Evolutionary conservation across 257 asterid species (phyloP), one percentile per base, ranked within the genome.

Genomic region (Leonotis leonurus): DNA sequence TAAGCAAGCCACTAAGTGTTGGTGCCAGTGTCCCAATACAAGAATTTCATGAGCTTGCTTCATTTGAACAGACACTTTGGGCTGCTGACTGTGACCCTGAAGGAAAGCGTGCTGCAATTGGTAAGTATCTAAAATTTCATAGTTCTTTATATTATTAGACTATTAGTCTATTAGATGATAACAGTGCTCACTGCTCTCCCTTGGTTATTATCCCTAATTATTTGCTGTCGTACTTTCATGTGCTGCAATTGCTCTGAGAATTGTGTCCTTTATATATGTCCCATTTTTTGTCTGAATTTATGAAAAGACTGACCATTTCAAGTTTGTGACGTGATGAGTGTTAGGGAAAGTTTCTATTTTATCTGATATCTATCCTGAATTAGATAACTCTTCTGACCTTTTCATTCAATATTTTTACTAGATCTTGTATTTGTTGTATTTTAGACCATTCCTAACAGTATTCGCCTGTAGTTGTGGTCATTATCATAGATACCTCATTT

Each of bases 41-140:
- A 62, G 65, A 56, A 43, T 49, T 81, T 65, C 54, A 30, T 14
- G 70, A 50, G 71, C 66, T 93, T 75, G 71, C 85, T 71, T 70
- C 78, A 45, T 80, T 81, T 65, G 66, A 72, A 40, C 69, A 75
- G 66, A 89, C 99, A 20, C 71, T 93, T 60, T 93, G 97, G 97
- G 67, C 87, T 21, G 95, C 84, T 41, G 97, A 87, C 73, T 75
- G 80, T 66, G 79, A 80, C 74, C 71, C 68, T 72, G 83, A 77
- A 68, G 87, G 84, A 70, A 73, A 72, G 56, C 73, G 27, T 77
- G 86, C 81, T 69, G 87, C 63, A 52, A 69, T 89, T 71, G 98
- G 98, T 68, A 81, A 86, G 86, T 78, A 60, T 54, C 67, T 71
- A 26, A 39, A 43, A 14, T 56, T 60, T 64, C 45, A 22, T 45